Base-by-base conservation (phyloP, 2,329 filamentous ascomycete genomes). In the Intubia oerlemansii region DNA sequence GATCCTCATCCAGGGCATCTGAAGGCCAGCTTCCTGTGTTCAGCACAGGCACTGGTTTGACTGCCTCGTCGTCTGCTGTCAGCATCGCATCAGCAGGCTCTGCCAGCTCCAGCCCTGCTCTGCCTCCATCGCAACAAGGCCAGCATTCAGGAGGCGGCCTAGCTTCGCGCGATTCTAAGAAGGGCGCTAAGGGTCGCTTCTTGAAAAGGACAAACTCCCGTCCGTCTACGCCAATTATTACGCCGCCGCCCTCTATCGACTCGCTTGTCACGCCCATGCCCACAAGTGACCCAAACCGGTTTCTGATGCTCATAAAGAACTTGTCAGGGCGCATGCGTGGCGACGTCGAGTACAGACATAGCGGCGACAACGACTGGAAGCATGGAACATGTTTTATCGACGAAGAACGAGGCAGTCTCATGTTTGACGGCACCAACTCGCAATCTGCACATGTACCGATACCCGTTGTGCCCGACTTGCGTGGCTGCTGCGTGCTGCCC, bases 271-370 rank as follows among this genome's bases (percentile, higher is more conserved):
- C 62, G 15, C 67, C 69, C 4, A 54, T 74, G 27, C 60, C 63
- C 20, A 71, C 69, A 4, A 60, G 65, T 13, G 73, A 82, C 47
- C 68, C 74, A 22, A 73, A 73, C 39, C 76, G 69, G 42, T 62
- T 85, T 16, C 53, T 82, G 30, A 59, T 68, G 40, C 51, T 88
- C 34, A 85, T 88, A 77, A 78, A 72, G 46, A 71, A 63, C 15
- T 54, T 81, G 6, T 76, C 73, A 42, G 79, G 80, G 17, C 65
- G 71, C 38, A 88, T 85, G 78, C 71, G 70, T 41, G 79, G 79
- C 32, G 69, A 74, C 38, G 58, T 82, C 17, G 72, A 79, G 37
- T 85, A 79, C 44, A 67, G 75, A 40, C 57, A 58, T 24, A 66
- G 68, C 21, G 55, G 59, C 10, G 54, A 56, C 15, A 66, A 61